Evolutionary conservation across 202 grass and related monocot genomes (phyloP), one percentile per base, ranked within the genome.

Genomic region (Zizania palustris): DNA sequence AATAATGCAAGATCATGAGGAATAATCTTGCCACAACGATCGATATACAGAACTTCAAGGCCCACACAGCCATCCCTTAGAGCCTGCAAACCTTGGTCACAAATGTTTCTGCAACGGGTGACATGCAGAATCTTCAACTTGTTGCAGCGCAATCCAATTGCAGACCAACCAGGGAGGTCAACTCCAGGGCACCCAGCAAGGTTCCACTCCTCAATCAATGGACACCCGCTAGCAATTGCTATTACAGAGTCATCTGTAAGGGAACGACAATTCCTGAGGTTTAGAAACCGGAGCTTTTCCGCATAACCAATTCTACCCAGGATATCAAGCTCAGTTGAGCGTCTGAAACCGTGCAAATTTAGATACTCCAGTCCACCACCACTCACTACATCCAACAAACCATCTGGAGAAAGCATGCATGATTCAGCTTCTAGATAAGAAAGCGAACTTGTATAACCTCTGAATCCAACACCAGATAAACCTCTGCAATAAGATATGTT

Each of bases 121-220:
- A 88, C 89, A 77, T 97, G 87, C 75, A 97, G 86, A 73, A 94
- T 81, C 82, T 74, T 80, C 65, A 97, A 60, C 50, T 84, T 88
- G 16, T 73, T 86, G 63, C 94, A 92, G 49, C 51, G 59, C 36
- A 84, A 83, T n/a, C 86, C 83, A 57, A 97, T 93, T n/a, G 90
- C 73, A n/a, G 78, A 85, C 90, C 93, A 93, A 56, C 94, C 94
- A 60, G 82, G 21, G 36, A 90, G 77, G 65, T n/a, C 49, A 22
- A 94, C 65, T 4, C 87, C 94, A 74, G 88, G 88, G 73, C 94
- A 97, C 16, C 94, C 54, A 40, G 87, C 84, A 9, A 97, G 86
- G 72, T 64, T 94, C 91, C 88, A 97, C 79, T 97, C 94, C 79
- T 90, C 87, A 16, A 94, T 81, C 60, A 90, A 45, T 0, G 87